A percentile compares a stretch with the other conserved stretches of the same genome.
Evolutionary conservation across 495 filamentous ascomycete genomes (phyloP).

Genomic region (Annulohypoxylon moriforme): DNA sequence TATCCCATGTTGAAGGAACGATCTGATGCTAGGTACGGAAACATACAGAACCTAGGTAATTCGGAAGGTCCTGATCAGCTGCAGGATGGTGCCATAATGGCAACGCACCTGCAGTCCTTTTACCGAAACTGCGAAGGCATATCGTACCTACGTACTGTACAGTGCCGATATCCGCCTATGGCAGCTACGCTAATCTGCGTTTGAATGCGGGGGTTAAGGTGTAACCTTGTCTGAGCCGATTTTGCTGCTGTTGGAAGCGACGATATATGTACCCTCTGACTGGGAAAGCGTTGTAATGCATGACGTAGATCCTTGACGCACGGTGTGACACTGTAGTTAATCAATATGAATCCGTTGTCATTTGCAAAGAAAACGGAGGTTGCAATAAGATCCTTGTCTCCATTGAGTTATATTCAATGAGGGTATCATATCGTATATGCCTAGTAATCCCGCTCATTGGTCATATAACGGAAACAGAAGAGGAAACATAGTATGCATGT

Average conservation of each 20-base stretch:
- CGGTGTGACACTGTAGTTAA: conserved; percentile 18
- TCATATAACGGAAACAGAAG: neutral
- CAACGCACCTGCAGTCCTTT: conserved; percentile 8
- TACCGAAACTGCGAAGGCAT: neutral
- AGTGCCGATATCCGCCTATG: conserved; percentile 7
- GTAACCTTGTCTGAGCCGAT: conserved; percentile 13
- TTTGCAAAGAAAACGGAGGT: neutral
- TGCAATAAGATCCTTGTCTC: conserved; percentile 1
- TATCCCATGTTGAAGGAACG: conserved; percentile 16
- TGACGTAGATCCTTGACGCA: conserved; percentile 13
- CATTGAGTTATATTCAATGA: neutral
- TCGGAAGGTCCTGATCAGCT: conserved; percentile 8
- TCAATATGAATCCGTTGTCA: conserved; percentile 8
- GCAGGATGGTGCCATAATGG: conserved; percentile 11
- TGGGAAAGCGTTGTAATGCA: conserved; percentile 5
- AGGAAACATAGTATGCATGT: neutral
- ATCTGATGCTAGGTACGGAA: neutral
- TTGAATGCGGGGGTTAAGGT: conserved; percentile 36
- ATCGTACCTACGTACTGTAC: conserved; percentile 1
- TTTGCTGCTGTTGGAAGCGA: neutral
- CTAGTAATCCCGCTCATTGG: neutral
- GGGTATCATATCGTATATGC: neutral
- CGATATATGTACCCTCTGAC: conserved; percentile 9
- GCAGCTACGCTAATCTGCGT: conserved; percentile 12
- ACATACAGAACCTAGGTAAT: neutral